Evolutionary conservation across 306 rosid genomes (phyloP).

Genomic region (Pachyrhizus erosus): DNA sequence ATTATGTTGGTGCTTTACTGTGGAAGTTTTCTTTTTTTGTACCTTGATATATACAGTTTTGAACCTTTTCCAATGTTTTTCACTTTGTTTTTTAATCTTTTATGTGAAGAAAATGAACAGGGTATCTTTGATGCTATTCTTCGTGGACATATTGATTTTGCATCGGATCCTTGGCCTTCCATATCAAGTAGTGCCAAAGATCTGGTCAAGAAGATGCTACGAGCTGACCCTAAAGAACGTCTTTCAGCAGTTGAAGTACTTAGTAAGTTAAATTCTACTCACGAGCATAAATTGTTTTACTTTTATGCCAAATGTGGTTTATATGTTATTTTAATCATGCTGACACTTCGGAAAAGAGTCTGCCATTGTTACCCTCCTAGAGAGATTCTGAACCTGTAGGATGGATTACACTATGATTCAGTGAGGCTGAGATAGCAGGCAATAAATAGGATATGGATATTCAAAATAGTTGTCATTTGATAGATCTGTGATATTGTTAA

Average conservation of each 20-base stretch:
- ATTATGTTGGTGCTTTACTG: conserved; percentile 8
- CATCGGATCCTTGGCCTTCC: conserved; percentile 95
- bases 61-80: conserved; percentile 20
- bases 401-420: conserved; percentile 5
- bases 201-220: conserved; percentile 86
- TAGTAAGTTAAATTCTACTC: conserved; percentile 64
- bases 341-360: neutral
- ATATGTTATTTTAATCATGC: conserved; percentile 23
- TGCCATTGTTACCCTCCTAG: neutral
- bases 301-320: conserved; percentile 10
- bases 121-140: conserved; percentile 88
- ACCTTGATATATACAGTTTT: neutral
- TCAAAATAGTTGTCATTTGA: neutral
- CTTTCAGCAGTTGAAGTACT: conserved; percentile 82
- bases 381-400: conserved; percentile 2
- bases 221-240: conserved; percentile 76
- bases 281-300: neutral
- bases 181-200: conserved; percentile 89
- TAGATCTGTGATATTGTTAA: conserved; percentile 21
- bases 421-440: neutral
- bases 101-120: conserved; percentile 84
- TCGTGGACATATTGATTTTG: conserved; percentile 85
- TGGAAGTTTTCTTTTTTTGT: conserved; percentile 14
- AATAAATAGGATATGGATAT: conserved; percentile 1
- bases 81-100: conserved; percentile 41